Evolutionary conservation across 768 basidiomycete genomes (phyloP).

Genomic region (Cystobasidium ongulense): DNA sequence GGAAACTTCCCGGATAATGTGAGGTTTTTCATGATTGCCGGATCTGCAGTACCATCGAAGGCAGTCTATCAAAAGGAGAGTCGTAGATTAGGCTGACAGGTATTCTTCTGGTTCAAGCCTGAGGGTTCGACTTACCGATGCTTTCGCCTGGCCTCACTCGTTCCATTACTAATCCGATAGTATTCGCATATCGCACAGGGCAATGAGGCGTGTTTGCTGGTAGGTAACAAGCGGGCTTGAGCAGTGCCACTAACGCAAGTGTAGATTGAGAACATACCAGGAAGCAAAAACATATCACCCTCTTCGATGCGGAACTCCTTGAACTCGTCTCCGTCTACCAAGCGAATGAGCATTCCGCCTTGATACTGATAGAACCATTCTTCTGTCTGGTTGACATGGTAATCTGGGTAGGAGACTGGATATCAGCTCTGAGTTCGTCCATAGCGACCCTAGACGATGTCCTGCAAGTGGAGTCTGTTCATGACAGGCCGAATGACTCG

Average conservation of each 20-base stretch:
- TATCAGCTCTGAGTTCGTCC: background rate
- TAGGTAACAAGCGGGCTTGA: background rate
- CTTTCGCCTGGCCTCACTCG: constrained; percentile 67
- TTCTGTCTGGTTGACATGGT: constrained; percentile 93
- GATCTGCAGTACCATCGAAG: constrained; percentile 86
- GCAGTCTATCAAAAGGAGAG: constrained; percentile 54
- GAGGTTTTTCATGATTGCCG: constrained; percentile 55
- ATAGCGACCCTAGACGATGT: background rate
- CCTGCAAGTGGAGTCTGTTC: background rate
- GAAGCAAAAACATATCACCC: constrained; percentile 92
- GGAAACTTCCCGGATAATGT: constrained; percentile 70
- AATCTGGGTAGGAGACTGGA: constrained; percentile 52
- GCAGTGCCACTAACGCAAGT: background rate
- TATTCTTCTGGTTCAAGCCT: background rate
- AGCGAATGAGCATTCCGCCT: constrained; percentile 80
- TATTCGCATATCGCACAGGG: constrained; percentile 80
- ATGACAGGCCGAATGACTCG: background rate
- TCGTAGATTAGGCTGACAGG: background rate
- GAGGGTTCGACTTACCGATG: constrained; percentile 53
- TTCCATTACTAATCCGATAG: constrained; percentile 85
- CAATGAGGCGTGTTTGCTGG: constrained; percentile 93
- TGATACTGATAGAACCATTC: constrained; percentile 99
- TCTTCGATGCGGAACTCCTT: constrained; percentile 81
- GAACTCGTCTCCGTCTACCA: constrained; percentile 64
- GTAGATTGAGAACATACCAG: constrained; percentile 53